Evolutionary conservation across 345 rosid genomes (phyloP).

Genomic region (Trapa bicornis): DNA sequence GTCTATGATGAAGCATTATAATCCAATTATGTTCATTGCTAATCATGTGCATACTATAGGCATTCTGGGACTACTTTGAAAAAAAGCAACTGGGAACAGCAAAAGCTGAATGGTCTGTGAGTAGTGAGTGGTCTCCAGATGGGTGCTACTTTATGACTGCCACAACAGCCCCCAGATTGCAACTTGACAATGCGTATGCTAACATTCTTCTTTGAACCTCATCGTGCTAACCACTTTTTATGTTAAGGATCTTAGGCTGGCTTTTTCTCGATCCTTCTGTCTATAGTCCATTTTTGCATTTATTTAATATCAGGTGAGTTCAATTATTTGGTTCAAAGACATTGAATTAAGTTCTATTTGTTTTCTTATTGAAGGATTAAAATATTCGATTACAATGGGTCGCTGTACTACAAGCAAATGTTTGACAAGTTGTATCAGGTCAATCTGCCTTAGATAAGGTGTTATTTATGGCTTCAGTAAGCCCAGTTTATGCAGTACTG

Average conservation of each 20-base stretch:
- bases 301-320: neutral
- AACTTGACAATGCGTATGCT: constrained; percentile 85
- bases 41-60: constrained; percentile 23
- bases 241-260: neutral
- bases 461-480: neutral
- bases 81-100: constrained; percentile 48
- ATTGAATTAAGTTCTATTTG: neutral
- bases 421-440: constrained; percentile 92
- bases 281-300: neutral
- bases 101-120: neutral
- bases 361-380: constrained; percentile 49
- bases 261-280: neutral
- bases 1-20: neutral
- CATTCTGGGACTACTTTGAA: constrained; percentile 69
- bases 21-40: neutral
- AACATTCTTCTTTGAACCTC: constrained; percentile 1
- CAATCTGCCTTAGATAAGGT: constrained; percentile 6
- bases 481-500: neutral
- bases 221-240: no score
- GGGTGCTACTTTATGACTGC: constrained; percentile 72
- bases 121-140: neutral
- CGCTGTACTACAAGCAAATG: constrained; percentile 59
- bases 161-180: constrained; percentile 92
- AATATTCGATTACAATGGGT: constrained; percentile 71
- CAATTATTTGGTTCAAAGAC: neutral